Percentiles rank a stretch among this genome's conserved stretches.
Evolutionary conservation across 371 early-diverging fungal genomes (phyloP).

Genomic region (Dichotomocladium elegans): DNA sequence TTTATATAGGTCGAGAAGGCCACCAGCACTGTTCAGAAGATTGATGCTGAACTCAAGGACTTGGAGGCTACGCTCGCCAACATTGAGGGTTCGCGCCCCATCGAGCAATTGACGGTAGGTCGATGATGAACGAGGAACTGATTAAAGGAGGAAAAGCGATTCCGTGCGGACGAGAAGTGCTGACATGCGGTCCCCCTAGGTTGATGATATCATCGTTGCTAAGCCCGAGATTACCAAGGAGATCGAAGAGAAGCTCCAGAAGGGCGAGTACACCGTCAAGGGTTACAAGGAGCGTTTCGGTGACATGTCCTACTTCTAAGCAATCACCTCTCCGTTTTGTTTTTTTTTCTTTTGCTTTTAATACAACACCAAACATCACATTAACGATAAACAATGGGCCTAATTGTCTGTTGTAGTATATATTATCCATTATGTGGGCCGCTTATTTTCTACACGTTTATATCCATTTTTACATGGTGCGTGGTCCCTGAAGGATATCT

Average conservation of each 20-base stretch:
- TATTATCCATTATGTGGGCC: no score
- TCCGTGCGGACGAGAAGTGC: neutral
- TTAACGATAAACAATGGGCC: neutral
- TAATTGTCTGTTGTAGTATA: neutral
- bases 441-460: no score
- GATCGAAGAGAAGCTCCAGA: constrained; percentile 86
- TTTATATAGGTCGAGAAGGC: constrained; percentile 77
- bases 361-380: no score
- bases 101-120: constrained; percentile 88
- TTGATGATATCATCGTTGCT: constrained; percentile 91
- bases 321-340: neutral
- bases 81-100: constrained; percentile 92
- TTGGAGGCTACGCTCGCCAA: constrained; percentile 86
- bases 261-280: constrained; percentile 89
- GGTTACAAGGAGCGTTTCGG: constrained; percentile 94
- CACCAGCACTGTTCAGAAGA: constrained; percentile 78
- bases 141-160: neutral
- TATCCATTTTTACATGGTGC: constrained; percentile 34
- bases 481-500: constrained; percentile 59
- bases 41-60: constrained; percentile 83
- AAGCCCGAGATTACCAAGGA: constrained; percentile 87
- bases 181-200: constrained; percentile 41
- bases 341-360: constrained; percentile 4
- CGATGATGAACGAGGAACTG: neutral
- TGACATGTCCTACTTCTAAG: constrained; percentile 73